Conservation (phyloP, 768 basidiomycete species). For the Termitomyces sp. region DNA sequence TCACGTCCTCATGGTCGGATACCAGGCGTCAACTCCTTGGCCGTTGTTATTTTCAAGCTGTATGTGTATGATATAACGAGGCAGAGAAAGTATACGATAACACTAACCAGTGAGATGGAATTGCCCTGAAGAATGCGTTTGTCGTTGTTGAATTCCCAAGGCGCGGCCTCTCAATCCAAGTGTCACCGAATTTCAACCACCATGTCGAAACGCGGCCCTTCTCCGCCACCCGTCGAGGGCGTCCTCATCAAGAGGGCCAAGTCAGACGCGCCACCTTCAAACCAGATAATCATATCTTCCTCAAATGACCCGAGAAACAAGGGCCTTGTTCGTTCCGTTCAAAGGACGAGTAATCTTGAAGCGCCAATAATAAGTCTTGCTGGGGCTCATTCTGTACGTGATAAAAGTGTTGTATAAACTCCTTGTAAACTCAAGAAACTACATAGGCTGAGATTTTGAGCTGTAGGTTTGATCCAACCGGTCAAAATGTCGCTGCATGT, state of each 20-base stretch:
- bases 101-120: too few relatives aligned
- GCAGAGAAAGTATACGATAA: too few relatives aligned
- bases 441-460: slow-evolving; percentile 79
- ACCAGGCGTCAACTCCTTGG: background rate
- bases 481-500: slow-evolving; percentile 90
- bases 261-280: slow-evolving; percentile 43
- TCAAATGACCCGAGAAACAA: slow-evolving; percentile 69
- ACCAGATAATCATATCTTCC: slow-evolving; percentile 75
- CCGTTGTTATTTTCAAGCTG: background rate
- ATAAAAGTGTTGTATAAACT: background rate
- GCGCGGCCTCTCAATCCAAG: background rate
- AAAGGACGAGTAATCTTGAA: slow-evolving; percentile 88
- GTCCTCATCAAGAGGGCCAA: slow-evolving; percentile 62
- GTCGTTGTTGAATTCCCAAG: slow-evolving; percentile 10
- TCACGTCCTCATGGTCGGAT: background rate
- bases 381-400: slow-evolving; percentile 78
- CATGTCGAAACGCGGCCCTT: slow-evolving; percentile 73
- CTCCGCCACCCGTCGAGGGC: slow-evolving; percentile 51
- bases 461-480: slow-evolving; percentile 91
- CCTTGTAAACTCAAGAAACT: background rate
- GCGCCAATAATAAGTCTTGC: slow-evolving; percentile 91
- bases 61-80: too few relatives aligned
- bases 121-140: background rate
- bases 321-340: slow-evolving; percentile 77
- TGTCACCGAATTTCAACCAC: slow-evolving; percentile 1